Base-by-base conservation (phyloP, 2,329 filamentous ascomycete genomes). In the Colletotrichum coccodes region DNA sequence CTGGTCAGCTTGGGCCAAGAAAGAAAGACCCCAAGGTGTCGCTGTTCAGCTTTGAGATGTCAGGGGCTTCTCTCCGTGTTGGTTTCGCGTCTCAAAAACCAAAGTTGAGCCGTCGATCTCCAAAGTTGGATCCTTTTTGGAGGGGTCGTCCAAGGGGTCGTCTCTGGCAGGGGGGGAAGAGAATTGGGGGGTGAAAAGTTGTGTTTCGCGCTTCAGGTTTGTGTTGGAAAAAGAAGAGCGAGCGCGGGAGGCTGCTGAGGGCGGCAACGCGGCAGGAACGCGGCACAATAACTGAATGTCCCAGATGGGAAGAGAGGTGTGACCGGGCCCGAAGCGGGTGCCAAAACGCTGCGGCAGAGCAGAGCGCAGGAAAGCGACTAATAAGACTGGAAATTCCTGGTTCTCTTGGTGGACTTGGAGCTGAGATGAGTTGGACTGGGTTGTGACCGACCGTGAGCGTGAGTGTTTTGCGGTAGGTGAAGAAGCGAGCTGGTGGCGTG, bases 11-110 rank as follows among this genome's bases (percentile, higher is more conserved):
- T 42, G 57, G 32, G 32, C 18, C 42, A 34, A 30, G 32, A 14
- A 47, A 26, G 23, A 36, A 47, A 36, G 49, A 18, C n/a, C 34
- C 54, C 28, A 50, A 30, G 36, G 46, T 26, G 34, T 50, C 47
- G 54, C 38, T 60, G 61, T 68, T 68, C 64, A 68, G 53, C 53
- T 64, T 21, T 28, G 54, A 65, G 61, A 65, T 68, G 56, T 65
- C 66, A 68, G 66, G 66, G 66, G 66, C 66, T 65, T 32, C 49
- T 42, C 56, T 30, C 61, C 49, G 66, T 68, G 61, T 65, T 68
- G 66, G 61, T 68, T 66, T 68, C 61, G 66, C 66, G 67, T 70
- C 67, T 62, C 67, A 70, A 68, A 47, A 40, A 56, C 47, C n/a
- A 61, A 40, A 63, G 56, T 28, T 62, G 64, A 38, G 67, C 57